phyloP scores from a whole-genome alignment of 2,329 filamentous ascomycete species.

The Ophiobolus disseminans region DNA sequence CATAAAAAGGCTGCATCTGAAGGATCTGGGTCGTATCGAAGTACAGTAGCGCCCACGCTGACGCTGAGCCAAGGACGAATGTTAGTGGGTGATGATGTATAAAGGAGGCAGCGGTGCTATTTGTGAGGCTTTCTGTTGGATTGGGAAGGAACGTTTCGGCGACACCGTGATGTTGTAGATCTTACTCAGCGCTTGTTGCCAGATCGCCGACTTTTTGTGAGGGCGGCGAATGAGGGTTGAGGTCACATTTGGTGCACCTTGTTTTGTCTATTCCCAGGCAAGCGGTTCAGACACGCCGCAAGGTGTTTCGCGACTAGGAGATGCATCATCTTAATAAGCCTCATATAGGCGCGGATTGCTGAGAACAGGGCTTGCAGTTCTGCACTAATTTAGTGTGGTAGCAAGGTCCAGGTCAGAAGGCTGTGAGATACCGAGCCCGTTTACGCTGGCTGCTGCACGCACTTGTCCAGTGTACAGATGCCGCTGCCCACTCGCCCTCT shows the following conservation, averaged over 20 bases:
- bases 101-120: not conserved
- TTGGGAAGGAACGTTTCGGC: constrained; percentile 1
- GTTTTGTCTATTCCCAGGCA: constrained; percentile 1
- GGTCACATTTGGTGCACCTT: not conserved
- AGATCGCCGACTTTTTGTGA: not conserved
- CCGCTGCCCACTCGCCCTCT: not conserved
- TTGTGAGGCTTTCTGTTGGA: constrained; percentile 1
- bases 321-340: constrained; percentile 8
- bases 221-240: constrained; percentile 3
- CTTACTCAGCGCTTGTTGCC: constrained; percentile 6
- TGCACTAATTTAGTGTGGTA: not conserved
- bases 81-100: too few relatives aligned
- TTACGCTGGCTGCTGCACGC: not conserved
- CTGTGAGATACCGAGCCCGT: not conserved
- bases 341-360: not conserved
- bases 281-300: constrained; percentile 7
- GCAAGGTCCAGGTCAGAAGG: constrained; percentile 5
- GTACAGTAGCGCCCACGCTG: too few relatives aligned
- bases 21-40: too few relatives aligned
- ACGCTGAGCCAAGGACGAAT: too few relatives aligned
- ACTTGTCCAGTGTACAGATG: not conserved
- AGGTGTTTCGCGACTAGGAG: constrained; percentile 7
- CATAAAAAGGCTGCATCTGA: too few relatives aligned
- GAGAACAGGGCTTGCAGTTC: not conserved
- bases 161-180: constrained; percentile 2